Base-by-base conservation (phyloP, 257 asterid genomes). In the Rubia yunnanensis region DNA sequence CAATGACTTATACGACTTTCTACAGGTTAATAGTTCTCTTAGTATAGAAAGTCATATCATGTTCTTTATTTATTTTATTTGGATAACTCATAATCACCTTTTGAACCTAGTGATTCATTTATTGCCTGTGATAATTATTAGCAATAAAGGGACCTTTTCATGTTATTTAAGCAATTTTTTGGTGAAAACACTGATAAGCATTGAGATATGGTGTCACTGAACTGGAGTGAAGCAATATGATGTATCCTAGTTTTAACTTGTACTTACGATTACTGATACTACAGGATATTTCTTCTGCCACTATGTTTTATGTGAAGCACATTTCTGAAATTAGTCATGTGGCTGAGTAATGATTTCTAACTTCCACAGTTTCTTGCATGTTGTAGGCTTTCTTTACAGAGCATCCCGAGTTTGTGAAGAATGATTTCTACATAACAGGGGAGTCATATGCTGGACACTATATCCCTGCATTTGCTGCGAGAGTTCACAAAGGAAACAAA, bases 401-500 rank as follows among this genome's bases (percentile, higher is more conserved):
- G 85, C 98, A 91, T 73, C 90, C 96, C 30, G 79, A 84, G 64
- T 79, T 88, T 66, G 94, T 81, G 2, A 72, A 83, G 65, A 91
- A 88, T 71, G 96, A 88, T 72, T 91, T 91, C 71, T 91, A 77
- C 83, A 91, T 91, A 64, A 88, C 96, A 64, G 98, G 98, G 55
- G 98, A 91, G 78, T 91, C 98, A 31, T 91, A 91, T 74, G 98
- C 98, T 68, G 98, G 98, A 62, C 98, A 91, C 67, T 91, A 91
- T 54, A 86, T 91, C 68, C 98, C 98, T 71, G 96, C 98, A 76
- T 78, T 91, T 73, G 98, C 98, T 72, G 85, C 95, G 62, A 88
- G 96, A 67, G 85, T 91, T 73, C 86, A 91, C 83, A 77, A 44
- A 41, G 98, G 95, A 70, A 88, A 91, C 86, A 86, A 91, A 80